Evolutionary conservation across 305 asterid genomes (phyloP), one percentile per base, ranked within the genome.

Genomic region (Fraxinus xanthoxyloides): DNA sequence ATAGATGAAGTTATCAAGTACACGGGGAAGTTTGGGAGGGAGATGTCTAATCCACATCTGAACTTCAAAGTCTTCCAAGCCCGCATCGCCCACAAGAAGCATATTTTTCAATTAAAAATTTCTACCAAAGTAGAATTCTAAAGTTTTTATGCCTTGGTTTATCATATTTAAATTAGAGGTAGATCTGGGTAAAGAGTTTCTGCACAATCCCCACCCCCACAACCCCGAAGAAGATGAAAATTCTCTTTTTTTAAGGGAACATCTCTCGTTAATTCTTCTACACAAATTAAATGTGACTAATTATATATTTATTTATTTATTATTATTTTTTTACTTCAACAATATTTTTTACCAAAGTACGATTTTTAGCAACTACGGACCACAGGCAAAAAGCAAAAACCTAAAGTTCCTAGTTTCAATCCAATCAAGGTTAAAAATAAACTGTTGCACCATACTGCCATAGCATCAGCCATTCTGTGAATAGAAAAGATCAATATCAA

Each of bases 391-490:
- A 54, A 40, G 43, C 61, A 72, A 80, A 76, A 59, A 30, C 24
- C 78, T 56, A 43, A 26, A 79, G 13, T 38, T 63, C 35, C 65
- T 19, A 4, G 48, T n/a, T 59, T 70, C 21, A 17, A 59, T 17
- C 46, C 21, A 65, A 24, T 38, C 38, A 40, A 48, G 38, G 31
- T 78, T 67, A 5, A 76, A 78, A 61, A 75, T 28, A 28, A 23
- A 24, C 70, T 59, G 65, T 31, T 72, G 72, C 79, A 80, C 73
- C 26, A 56, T 19, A 21, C 69, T 5, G 28, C 15, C 30, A 77
- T n/a, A 40, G 65, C 76, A 32, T 73, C 74, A 83, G 76, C 48
- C 75, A 19, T 83, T 81, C 35, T 59, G 61, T 77, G 19, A 67
- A 38, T 5, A 21, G 67, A 32, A 32, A 36, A 70, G 81, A 75